Base-by-base conservation (phyloP, 2,329 filamentous ascomycete genomes). In the Aureobasidium sp. region DNA sequence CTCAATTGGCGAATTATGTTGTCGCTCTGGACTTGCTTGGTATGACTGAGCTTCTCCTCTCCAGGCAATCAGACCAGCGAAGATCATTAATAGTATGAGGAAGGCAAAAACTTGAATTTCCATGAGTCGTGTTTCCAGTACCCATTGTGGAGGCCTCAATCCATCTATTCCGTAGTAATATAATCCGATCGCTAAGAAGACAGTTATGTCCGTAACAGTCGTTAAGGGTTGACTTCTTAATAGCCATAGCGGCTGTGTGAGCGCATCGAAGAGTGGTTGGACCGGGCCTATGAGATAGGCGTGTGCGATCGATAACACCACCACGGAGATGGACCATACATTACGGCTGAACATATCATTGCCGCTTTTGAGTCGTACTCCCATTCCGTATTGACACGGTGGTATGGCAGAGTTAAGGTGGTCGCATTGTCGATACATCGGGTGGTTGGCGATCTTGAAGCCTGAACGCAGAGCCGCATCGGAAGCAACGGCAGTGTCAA, bases 1-100 rank as follows among this genome's bases (percentile, higher is more conserved):
- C 57, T 73, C 70, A 15, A 71, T 69, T 3, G 48, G 17, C 20
- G 42, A 36, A 15, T 37, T 4, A 27, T 53, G 15, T 17, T 7
- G 22, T 31, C 52, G 37, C n/a, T 42, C 42, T 47, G 22, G 6
- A 7, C 14, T 11, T 1, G 12, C 12, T 47, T 49, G 11, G 9
- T 1, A 20, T 20, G 45, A 12, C 36, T 34, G 12, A n/a, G 45
- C 60, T 45, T 42, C 52, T 22, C 41, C 60, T 49, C 56, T 53
- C 44, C 51, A 62, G 11, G 31, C 52, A 20, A 62, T 57, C 25
- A 62, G 39, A 12, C 60, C 52, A 44, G 60, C 60, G 48, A 57
- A 56, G 15, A 27, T 42, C 42, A 55, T 48, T 14, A 62, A 17
- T 36, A 62, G 25, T 34, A 62, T 5, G 2, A 62, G 49, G 11